Percentiles rank a stretch among this genome's conserved stretches.
Evolutionary conservation across 768 basidiomycete species (phyloP).

Genomic region (Agrocybe chaxingu): DNA sequence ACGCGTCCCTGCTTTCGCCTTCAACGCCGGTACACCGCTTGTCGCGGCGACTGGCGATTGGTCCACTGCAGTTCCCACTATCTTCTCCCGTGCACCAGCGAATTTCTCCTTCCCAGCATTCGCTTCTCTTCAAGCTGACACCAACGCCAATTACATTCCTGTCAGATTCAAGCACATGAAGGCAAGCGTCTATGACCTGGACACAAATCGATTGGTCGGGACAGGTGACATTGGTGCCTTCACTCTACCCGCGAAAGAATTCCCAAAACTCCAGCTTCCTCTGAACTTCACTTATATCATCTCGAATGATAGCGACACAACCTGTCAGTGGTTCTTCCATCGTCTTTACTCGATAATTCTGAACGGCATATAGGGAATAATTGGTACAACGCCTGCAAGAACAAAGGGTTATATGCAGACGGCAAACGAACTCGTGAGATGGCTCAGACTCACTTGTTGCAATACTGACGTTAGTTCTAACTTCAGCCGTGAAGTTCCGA

Average conservation of each 20-base stretch:
- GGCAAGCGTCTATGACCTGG: slow-evolving; percentile 69
- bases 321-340: slow-evolving; percentile 53
- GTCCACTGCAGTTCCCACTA: slow-evolving; percentile 50
- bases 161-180: slow-evolving; percentile 65
- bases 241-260: slow-evolving; percentile 64
- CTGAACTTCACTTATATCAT: slow-evolving; percentile 84
- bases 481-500: slow-evolving; percentile 59
- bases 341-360: slow-evolving; percentile 3
- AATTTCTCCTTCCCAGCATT: slow-evolving; percentile 88
- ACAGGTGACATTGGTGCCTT: slow-evolving; percentile 57
- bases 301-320: slow-evolving; percentile 75
- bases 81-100: slow-evolving; percentile 75
- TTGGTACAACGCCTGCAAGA: slow-evolving; percentile 79
- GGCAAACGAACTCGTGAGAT: slow-evolving; percentile 61
- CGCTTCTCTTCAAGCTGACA: slow-evolving; percentile 76
- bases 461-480: slow-evolving; percentile 3
- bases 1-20: slow-evolving; percentile 70
- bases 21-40: slow-evolving; percentile 59
- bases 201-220: slow-evolving; percentile 62
- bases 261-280: slow-evolving; percentile 66
- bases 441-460: background rate
- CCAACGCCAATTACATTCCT: slow-evolving; percentile 71
- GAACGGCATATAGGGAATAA: slow-evolving; percentile 48
- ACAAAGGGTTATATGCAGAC: slow-evolving; percentile 42
- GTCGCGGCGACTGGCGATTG: slow-evolving; percentile 54